Conservation (phyloP, 768 basidiomycete species). For the Mycena kentingensis region DNA sequence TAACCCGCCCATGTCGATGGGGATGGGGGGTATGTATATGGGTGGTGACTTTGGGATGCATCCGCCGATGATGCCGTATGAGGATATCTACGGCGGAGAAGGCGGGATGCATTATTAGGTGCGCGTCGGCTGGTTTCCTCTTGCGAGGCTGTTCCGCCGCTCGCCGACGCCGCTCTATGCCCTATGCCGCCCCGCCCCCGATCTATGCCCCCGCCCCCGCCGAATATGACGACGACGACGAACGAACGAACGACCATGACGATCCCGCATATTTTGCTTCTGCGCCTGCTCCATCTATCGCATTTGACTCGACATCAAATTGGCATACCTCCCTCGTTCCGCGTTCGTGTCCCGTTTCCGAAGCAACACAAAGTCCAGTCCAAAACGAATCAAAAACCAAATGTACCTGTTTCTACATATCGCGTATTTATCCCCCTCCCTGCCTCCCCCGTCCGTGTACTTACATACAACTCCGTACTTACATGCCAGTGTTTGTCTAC, state of each 20-base stretch:
- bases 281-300: neutral
- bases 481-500: too few relatives aligned
- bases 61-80: constrained; percentile 24
- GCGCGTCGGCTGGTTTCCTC: neutral
- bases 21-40: constrained; percentile 40
- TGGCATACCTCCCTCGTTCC: too few relatives aligned
- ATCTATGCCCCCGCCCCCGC: neutral
- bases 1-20: constrained; percentile 61
- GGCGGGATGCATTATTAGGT: constrained; percentile 19
- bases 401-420: constrained; percentile 8
- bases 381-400: neutral
- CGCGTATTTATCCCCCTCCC: constrained; percentile 3
- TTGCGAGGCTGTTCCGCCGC: constrained; percentile 7
- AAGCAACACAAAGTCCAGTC: neutral
- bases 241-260: too few relatives aligned
- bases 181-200: neutral
- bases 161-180: neutral
- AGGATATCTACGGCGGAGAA: constrained; percentile 17
- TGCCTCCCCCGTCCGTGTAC: neutral
- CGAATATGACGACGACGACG: neutral
- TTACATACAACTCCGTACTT: too few relatives aligned
- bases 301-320: neutral
- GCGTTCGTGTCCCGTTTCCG: too few relatives aligned
- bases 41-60: constrained; percentile 20
- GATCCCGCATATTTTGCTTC: neutral